These are phyloP conservation scores for Mycena rosella DNA, from an alignment of 768 basidiomycete genomes.

Conservation along the genomic window DNA sequence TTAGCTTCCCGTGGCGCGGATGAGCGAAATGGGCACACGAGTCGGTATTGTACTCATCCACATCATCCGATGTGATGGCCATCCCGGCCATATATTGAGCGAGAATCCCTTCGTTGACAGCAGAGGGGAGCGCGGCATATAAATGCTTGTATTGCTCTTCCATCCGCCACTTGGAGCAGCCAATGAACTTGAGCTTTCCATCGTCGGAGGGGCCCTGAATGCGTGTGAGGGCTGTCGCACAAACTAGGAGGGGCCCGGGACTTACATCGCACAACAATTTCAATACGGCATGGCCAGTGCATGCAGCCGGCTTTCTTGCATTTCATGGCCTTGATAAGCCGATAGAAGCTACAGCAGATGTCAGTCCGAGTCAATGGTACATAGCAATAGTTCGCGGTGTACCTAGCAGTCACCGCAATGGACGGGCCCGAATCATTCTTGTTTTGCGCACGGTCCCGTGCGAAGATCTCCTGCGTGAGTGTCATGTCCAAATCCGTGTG, in stretches of 20 bases:
- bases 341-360: neutral
- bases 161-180: neutral
- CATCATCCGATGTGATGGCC: neutral
- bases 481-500: neutral
- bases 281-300: neutral
- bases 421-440: neutral
- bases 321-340: neutral
- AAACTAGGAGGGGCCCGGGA: neutral
- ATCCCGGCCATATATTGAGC: neutral
- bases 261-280: neutral
- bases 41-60: neutral
- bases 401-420: neutral
- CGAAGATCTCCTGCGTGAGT: neutral
- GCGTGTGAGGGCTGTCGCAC: neutral
- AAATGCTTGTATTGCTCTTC: neutral
- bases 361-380: too few species aligned
- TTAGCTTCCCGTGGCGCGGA: neutral
- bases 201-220: neutral
- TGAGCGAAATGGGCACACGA: neutral
- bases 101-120: neutral
- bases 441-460: neutral
- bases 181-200: neutral
- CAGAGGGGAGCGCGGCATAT: neutral
- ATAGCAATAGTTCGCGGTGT: too few species aligned
- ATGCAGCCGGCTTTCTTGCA: neutral